phyloP scores from a whole-genome alignment of 2,329 filamentous ascomycete genomes.

The Arthrobotrys conoides region DNA sequence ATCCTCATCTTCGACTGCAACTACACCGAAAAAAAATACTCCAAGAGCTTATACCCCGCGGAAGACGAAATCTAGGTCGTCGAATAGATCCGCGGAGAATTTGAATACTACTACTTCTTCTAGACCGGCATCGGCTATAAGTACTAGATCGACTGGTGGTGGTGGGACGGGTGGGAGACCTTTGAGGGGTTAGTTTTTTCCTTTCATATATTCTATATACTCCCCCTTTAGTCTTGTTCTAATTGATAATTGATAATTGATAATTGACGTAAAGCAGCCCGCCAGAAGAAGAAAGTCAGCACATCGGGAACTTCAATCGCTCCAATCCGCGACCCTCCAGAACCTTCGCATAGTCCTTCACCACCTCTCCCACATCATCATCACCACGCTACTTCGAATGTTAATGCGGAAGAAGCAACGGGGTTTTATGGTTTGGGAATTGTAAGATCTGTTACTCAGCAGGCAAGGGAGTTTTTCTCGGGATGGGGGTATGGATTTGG shows the following conservation, averaged over 20 bases:
- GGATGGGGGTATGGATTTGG: constrained; percentile 39
- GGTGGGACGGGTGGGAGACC: too few relatives aligned
- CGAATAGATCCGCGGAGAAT: not conserved
- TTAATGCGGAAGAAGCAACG: not conserved
- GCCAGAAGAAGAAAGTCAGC: constrained; percentile 21
- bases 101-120: too few relatives aligned
- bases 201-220: not conserved
- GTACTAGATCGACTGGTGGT: not conserved
- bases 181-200: not conserved
- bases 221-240: too few relatives aligned
- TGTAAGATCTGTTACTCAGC: constrained; percentile 22
- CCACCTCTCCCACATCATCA: not conserved
- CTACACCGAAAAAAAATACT: too few relatives aligned
- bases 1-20: constrained; percentile 1
- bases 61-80: constrained; percentile 2
- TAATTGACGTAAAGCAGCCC: too few relatives aligned
- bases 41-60: constrained; percentile 1
- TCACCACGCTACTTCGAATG: not conserved
- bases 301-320: not conserved
- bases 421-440: constrained; percentile 30
- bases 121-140: not conserved
- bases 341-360: not conserved
- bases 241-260: too few relatives aligned
- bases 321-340: not conserved
- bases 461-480: constrained; percentile 24